Conservation (phyloP, 2,329 filamentous ascomycete species). For the Sporothrix phasma region DNA sequence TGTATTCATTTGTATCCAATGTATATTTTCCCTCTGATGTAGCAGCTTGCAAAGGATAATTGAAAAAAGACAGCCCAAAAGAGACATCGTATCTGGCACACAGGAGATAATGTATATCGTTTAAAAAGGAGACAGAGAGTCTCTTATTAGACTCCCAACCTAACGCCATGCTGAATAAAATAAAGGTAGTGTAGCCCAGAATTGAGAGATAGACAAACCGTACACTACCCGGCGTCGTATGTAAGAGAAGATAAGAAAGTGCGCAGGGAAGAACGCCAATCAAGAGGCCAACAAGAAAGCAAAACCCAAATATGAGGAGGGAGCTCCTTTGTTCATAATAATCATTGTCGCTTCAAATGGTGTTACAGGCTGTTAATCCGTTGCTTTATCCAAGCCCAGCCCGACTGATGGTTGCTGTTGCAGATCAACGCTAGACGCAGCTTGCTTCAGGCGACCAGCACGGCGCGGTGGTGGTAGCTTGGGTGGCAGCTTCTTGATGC, state of each 20-base stretch:
- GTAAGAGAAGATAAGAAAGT: not conserved
- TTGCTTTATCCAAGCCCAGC: not conserved
- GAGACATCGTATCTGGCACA: not conserved
- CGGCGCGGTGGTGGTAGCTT: conserved; percentile 21
- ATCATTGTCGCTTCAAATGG: not conserved
- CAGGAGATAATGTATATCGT: not conserved
- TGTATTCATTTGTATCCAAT: conserved; percentile 7
- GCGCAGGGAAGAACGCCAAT: not conserved
- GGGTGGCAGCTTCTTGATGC: conserved; percentile 20
- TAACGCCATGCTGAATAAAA: conserved; percentile 7
- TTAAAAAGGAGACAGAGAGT: not conserved
- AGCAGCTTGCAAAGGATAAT: not conserved
- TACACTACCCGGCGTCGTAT: not conserved
- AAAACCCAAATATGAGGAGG: not conserved
- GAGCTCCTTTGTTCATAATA: not conserved
- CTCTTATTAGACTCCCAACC: not conserved
- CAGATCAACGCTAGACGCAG: conserved; percentile 18
- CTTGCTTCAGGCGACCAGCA: conserved; percentile 14
- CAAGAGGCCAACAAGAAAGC: not conserved
- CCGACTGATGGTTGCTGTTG: conserved; percentile 12
- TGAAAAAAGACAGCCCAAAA: not conserved
- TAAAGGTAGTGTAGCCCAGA: not conserved
- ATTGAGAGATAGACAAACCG: not conserved
- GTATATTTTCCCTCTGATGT: not conserved
- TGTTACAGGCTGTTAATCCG: not conserved